phyloP scores from a whole-genome alignment of 257 asterid species.

The Craterostigma plantagineum region DNA sequence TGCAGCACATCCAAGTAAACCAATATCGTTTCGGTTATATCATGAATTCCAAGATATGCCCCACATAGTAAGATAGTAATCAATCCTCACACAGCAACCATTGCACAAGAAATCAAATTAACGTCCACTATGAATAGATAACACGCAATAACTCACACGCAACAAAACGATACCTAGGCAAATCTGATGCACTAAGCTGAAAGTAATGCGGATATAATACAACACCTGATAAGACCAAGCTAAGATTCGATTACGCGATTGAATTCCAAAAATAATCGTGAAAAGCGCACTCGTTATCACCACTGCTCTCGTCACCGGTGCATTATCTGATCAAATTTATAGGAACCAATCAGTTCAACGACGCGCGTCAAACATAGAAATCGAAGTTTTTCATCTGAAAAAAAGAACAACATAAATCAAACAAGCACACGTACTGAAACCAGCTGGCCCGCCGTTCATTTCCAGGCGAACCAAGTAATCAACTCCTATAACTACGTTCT shows the following conservation, averaged over 20 bases:
- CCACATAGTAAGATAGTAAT: too few species aligned
- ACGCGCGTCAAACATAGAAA: neutral
- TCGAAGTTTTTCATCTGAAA: neutral
- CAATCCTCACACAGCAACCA: too few species aligned
- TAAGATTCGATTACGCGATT: constrained; percentile 49
- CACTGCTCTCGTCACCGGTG: constrained; percentile 65
- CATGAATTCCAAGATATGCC: too few species aligned
- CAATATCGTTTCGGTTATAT: too few species aligned
- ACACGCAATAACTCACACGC: too few species aligned
- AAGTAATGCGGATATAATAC: constrained; percentile 5
- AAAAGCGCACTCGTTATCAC: constrained; percentile 70
- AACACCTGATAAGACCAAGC: constrained; percentile 89
- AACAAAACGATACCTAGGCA: neutral
- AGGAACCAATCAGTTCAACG: neutral
- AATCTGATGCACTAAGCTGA: neutral
- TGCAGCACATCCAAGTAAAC: too few species aligned
- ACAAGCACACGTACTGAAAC: constrained; percentile 57
- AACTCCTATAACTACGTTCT: neutral
- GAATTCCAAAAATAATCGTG: constrained; percentile 83
- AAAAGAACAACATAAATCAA: neutral
- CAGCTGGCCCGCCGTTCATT: constrained; percentile 99
- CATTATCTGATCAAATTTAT: constrained; percentile 35
- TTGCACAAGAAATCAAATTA: too few species aligned
- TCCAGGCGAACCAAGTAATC: constrained; percentile 29
- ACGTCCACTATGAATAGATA: too few species aligned